These are phyloP conservation scores for Jacaranda copaia DNA, from an alignment of 257 asterid species.

Conservation along the genomic window DNA sequence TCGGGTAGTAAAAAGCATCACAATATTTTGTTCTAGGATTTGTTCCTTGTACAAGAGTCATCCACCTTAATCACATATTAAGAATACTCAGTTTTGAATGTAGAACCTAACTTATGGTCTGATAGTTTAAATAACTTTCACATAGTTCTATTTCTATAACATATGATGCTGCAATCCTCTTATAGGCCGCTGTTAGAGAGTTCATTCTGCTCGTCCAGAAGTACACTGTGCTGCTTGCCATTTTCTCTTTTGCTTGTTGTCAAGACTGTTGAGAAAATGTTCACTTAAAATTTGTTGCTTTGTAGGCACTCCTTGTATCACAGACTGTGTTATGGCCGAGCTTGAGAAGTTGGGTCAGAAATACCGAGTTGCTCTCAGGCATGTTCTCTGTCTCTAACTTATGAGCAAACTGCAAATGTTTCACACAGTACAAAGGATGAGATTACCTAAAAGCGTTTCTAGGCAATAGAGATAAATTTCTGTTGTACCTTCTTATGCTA, in stretches of 20 bases:
- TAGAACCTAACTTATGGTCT: too few species aligned
- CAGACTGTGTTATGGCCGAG: slow-evolving; percentile 99
- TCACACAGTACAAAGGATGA: not conserved
- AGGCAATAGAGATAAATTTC: not conserved
- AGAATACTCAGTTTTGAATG: too few species aligned
- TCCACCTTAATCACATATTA: too few species aligned
- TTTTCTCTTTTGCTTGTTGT: not conserved
- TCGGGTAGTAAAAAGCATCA: too few species aligned
- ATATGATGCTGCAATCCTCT: not conserved
- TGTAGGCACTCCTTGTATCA: slow-evolving; percentile 96
- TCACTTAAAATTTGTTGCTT: not conserved
- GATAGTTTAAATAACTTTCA: not conserved
- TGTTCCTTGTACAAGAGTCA: too few species aligned
- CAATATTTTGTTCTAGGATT: too few species aligned
- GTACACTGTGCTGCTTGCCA: not conserved
- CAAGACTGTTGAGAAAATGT: not conserved
- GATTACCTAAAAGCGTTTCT: not conserved
- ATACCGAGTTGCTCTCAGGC: slow-evolving; percentile 96
- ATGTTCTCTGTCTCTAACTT: slow-evolving; percentile 18
- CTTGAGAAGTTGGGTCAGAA: slow-evolving; percentile 96
- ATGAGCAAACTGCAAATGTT: not conserved
- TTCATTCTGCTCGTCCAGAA: not conserved
- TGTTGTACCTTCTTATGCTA: not conserved
- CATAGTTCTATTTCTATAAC: not conserved
- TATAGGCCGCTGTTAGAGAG: not conserved